phyloP scores from a whole-genome alignment of 2,329 filamentous ascomycete genomes.

The Calonectria pseudoturangicola region DNA sequence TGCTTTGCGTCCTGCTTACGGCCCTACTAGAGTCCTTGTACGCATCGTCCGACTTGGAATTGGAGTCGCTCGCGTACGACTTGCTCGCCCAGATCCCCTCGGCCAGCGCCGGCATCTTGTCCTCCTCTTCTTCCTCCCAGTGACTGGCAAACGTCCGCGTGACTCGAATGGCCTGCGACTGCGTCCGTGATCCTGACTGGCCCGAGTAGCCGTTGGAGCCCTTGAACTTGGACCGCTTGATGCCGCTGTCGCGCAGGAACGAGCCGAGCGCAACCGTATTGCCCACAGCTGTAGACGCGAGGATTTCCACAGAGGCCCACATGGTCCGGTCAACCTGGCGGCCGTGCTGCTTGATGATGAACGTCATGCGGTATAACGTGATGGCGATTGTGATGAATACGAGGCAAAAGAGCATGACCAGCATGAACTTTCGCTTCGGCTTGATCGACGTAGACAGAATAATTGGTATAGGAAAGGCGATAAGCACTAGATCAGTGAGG shows the following conservation, averaged over 20 bases:
- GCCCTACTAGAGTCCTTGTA: constrained; percentile 43
- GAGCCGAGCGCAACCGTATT: constrained; percentile 92
- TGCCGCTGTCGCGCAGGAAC: constrained; percentile 89
- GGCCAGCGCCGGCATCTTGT: constrained; percentile 43
- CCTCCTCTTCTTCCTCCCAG: constrained; percentile 52
- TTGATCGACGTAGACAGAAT: constrained; percentile 86
- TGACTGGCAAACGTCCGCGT: constrained; percentile 48
- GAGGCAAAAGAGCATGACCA: constrained; percentile 86
- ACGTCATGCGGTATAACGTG: constrained; percentile 84
- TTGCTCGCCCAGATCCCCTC: constrained; percentile 53
- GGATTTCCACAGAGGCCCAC: constrained; percentile 89
- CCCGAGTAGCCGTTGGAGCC: constrained; percentile 65
- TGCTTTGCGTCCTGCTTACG: constrained; percentile 54
- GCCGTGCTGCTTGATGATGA: constrained; percentile 80
- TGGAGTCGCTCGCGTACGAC: constrained; percentile 46
- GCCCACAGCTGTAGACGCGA: constrained; percentile 88
- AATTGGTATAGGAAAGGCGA: constrained; percentile 90
- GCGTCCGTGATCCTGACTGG: constrained; percentile 52
- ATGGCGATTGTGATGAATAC: constrained; percentile 85
- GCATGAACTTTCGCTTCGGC: constrained; percentile 83
- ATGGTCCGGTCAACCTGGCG: constrained; percentile 89
- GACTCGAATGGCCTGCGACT: constrained; percentile 47
- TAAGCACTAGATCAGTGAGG: constrained; percentile 87
- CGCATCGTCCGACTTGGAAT: constrained; percentile 46
- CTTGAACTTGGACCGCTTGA: constrained; percentile 89